Conservation (phyloP, 768 basidiomycete species). For the Lepiota brunneoincarnata region DNA sequence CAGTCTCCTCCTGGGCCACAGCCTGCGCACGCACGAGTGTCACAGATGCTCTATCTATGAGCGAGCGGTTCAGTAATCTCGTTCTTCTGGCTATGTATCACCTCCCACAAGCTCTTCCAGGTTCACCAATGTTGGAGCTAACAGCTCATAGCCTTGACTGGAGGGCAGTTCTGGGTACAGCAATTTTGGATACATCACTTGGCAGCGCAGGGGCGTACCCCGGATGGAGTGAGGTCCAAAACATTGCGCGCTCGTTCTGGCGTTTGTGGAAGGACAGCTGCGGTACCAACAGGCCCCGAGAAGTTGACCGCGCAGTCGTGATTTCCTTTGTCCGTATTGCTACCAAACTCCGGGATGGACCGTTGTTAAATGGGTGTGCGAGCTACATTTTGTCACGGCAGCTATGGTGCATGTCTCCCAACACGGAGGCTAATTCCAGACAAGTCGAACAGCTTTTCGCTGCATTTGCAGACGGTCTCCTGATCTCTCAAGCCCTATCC, state of each 20-base stretch:
- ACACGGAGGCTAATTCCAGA: slow-evolving; percentile 15
- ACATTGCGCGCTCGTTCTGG: slow-evolving; percentile 36
- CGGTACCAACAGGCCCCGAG: slow-evolving; percentile 9
- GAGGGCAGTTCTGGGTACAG: slow-evolving; percentile 41
- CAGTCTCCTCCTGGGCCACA: neutral
- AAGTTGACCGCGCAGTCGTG: slow-evolving; percentile 35
- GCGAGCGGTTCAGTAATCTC: slow-evolving; percentile 8
- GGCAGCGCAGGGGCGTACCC: slow-evolving; percentile 3
- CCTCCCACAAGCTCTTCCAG: neutral
- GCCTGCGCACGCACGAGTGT: neutral
- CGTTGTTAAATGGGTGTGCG: slow-evolving; percentile 34
- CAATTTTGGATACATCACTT: slow-evolving; percentile 31
- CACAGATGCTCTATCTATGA: neutral
- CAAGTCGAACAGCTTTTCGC: slow-evolving; percentile 32
- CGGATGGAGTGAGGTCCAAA: slow-evolving; percentile 16
- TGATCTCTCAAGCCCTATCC: slow-evolving; percentile 23
- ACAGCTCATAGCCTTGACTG: slow-evolving; percentile 25
- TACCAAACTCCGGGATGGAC: slow-evolving; percentile 31
- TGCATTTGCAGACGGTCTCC: slow-evolving; percentile 30
- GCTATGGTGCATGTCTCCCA: slow-evolving; percentile 23
- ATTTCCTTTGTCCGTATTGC: slow-evolving; percentile 47
- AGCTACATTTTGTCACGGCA: slow-evolving; percentile 25
- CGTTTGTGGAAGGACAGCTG: slow-evolving; percentile 32
- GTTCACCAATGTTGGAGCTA: neutral
- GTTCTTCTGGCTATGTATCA: slow-evolving; percentile 2